Evolutionary conservation across 2,329 filamentous ascomycete genomes (phyloP).

Genomic region (Trichoderma sp.): DNA sequence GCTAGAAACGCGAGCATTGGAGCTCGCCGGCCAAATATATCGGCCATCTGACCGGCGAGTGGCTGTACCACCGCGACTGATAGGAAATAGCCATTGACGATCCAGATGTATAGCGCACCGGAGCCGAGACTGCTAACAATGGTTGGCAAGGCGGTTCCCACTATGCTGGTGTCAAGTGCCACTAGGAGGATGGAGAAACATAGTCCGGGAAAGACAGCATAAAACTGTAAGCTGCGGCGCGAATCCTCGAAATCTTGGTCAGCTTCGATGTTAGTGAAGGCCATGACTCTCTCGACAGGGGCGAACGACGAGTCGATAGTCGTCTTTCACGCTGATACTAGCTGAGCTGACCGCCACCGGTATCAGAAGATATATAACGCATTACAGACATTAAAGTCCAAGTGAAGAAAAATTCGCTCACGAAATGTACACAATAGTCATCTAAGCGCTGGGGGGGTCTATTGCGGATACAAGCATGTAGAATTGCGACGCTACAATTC

Average conservation of each 20-base stretch:
- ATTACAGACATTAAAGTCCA: too few species aligned
- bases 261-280: background rate
- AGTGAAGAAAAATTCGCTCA: background rate
- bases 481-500: background rate
- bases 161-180: background rate
- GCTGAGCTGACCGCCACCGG: background rate
- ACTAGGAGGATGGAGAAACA: background rate
- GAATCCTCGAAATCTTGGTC: background rate
- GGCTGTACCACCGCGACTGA: background rate
- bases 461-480: background rate
- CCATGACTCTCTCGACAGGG: background rate
- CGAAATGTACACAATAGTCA: background rate
- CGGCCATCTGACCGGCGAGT: background rate
- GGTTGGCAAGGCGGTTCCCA: background rate
- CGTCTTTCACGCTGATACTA: background rate
- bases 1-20: too few species aligned
- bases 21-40: background rate
- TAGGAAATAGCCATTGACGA: background rate
- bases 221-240: background rate
- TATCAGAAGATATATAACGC: background rate
- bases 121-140: background rate
- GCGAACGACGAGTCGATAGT: background rate
- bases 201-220: background rate
- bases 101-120: background rate
- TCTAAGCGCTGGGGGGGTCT: background rate